Evolutionary conservation across 306 rosid genomes (phyloP), one percentile per base, ranked within the genome.

Genomic region (Trifolium pratense): DNA sequence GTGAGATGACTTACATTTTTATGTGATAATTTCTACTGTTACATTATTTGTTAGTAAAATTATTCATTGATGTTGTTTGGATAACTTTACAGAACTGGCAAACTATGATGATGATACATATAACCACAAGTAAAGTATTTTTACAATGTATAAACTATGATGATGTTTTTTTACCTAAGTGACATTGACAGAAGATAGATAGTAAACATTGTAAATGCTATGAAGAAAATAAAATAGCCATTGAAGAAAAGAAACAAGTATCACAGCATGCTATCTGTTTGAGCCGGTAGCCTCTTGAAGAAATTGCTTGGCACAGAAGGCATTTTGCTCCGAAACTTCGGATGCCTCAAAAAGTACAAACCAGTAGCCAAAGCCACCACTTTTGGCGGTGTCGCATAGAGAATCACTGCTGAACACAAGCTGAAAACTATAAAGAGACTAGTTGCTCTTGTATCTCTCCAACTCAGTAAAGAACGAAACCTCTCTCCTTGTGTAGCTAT

Each of bases 401-500:
- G 90, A 58, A 88, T 75, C 61, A 87, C 90, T 1, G 97, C 96
- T 0, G 90, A 83, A 52, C 92, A 83, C 7, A 94, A 66, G 51
- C 97, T 87, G 71, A 94, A 89, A 37, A 81, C 46, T 15, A 89
- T 31, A 73, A 91, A 94, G 46, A 94, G 86, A 82, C 92, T 80
- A 1, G 96, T 94, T 21, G 97, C 99, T 81, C 97, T 86, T 1
- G 97, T 84, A 73, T 94, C 99, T 76, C 97, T 88, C 99, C 97
- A 94, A 56, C 97, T 91, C 9, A 94, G 79, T 39, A 94, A 74
- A 18, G 92, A 88, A 37, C 91, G 96, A 71, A 91, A 37, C 21
- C 99, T 91, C 87, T 94, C 99, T 31, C 97, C 99, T 15, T 94
- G 99, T 17, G 96, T 94, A 23, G 99, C 99, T 67, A 94, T 88